phyloP scores from a whole-genome alignment of 371 early-diverging fungal genomes.

The Apophysomyces variabilis region DNA sequence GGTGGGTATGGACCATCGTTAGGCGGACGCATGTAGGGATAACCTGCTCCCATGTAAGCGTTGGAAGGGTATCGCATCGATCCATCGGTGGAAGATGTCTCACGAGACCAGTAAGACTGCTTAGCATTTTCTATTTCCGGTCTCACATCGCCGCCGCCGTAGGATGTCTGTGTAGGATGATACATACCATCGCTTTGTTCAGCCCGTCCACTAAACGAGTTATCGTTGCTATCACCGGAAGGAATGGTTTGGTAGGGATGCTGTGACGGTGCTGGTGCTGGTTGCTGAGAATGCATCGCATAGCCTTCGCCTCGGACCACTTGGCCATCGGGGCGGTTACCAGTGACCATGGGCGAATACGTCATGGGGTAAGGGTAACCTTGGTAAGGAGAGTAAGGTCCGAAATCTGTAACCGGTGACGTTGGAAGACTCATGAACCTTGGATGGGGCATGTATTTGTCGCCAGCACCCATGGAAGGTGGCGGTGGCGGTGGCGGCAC shows the following conservation, averaged over 20 bases:
- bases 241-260: constrained; percentile 4
- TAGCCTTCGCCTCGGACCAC: not conserved
- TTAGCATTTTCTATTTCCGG: not conserved
- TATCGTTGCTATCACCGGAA: not conserved
- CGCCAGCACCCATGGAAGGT: constrained; percentile 11
- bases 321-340: not conserved
- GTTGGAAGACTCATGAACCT: constrained; percentile 30
- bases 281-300: not conserved
- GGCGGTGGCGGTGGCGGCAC: constrained; percentile 31
- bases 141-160: constrained; percentile 13
- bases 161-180: not conserved
- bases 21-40: constrained; percentile 8
- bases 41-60: constrained; percentile 7
- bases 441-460: constrained; percentile 15
- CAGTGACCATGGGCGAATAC: constrained; percentile 6
- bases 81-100: not conserved
- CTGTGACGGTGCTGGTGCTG: not conserved
- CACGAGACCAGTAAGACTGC: not conserved
- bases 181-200: not conserved
- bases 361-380: constrained; percentile 26
- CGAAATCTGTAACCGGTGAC: constrained; percentile 35
- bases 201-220: not conserved
- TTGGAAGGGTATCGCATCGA: constrained; percentile 7
- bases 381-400: constrained; percentile 34
- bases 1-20: constrained; percentile 7